These are phyloP conservation scores for Plasmodiophora brassicae DNA, from an alignment of 208 protist species.

Conservation along the genomic window DNA sequence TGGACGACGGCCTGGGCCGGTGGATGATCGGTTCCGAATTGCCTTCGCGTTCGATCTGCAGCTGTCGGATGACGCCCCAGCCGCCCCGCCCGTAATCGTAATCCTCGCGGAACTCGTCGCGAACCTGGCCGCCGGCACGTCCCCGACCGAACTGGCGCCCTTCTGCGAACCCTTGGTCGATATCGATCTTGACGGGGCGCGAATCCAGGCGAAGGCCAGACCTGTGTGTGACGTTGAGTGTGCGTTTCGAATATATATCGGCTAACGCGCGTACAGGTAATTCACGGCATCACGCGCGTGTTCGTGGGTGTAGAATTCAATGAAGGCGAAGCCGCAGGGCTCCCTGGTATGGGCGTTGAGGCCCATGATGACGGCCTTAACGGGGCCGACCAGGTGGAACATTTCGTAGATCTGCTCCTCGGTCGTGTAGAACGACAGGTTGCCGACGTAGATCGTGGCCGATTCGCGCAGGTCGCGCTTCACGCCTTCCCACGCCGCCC, in stretches of 20 bases:
- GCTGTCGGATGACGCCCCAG: neutral
- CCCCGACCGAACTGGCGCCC: constrained; percentile 79
- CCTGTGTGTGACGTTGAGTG: constrained; percentile 63
- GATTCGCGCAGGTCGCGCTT: neutral
- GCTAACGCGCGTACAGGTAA: constrained; percentile 65
- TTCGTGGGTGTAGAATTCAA: constrained; percentile 82
- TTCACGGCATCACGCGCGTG: constrained; percentile 81
- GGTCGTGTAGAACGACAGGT: constrained; percentile 94
- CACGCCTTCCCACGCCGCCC: neutral
- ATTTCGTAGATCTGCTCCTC: constrained; percentile 90
- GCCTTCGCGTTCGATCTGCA: neutral
- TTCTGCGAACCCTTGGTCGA: constrained; percentile 74
- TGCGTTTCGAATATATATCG: neutral
- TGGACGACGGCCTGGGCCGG: neutral
- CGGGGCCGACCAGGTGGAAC: constrained; percentile 81
- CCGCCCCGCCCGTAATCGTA: constrained; percentile 78
- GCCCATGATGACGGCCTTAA: constrained; percentile 94
- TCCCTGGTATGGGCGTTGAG: constrained; percentile 82
- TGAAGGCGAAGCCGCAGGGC: constrained; percentile 97
- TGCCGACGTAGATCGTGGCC: constrained; percentile 90
- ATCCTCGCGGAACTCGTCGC: constrained; percentile 79
- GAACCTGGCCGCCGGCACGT: constrained; percentile 71
- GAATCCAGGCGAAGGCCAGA: constrained; percentile 66
- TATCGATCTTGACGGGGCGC: constrained; percentile 65
- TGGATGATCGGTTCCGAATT: neutral